Conservation (phyloP, 257 asterid genomes). For the Craterostigma plantagineum region DNA sequence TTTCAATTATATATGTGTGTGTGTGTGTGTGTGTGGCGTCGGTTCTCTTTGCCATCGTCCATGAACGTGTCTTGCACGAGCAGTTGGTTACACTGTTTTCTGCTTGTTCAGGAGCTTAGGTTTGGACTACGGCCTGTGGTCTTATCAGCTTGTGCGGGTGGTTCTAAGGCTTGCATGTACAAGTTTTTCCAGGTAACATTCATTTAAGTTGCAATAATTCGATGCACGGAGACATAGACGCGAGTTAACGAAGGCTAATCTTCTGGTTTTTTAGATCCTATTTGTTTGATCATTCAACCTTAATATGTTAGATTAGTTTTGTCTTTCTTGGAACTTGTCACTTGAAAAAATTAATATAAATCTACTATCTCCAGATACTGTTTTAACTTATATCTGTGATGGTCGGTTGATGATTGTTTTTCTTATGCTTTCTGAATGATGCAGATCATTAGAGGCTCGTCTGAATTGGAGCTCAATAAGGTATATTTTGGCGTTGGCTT, state of each 20-base stretch:
- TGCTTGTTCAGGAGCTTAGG: slow-evolving; percentile 44
- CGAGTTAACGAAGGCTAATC: too few relatives aligned
- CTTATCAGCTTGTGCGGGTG: slow-evolving; percentile 62
- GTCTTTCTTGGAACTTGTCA: too few relatives aligned
- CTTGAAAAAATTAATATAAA: too few relatives aligned
- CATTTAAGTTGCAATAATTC: slow-evolving; percentile 1
- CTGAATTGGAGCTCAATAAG: slow-evolving; percentile 60
- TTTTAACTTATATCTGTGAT: background rate
- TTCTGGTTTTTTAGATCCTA: background rate
- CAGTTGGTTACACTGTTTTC: slow-evolving; percentile 8
- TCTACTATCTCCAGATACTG: background rate
- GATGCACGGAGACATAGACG: background rate
- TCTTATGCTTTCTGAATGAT: background rate
- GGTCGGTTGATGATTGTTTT: background rate
- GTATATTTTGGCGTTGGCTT: slow-evolving; percentile 15
- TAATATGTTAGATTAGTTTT: background rate
- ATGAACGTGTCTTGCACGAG: slow-evolving; percentile 2
- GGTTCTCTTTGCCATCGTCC: background rate
- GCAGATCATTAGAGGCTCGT: slow-evolving; percentile 73
- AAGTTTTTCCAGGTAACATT: slow-evolving; percentile 66
- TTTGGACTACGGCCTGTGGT: slow-evolving; percentile 55
- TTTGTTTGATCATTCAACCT: background rate
- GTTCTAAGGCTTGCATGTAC: slow-evolving; percentile 89
- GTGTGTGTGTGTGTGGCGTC: background rate
- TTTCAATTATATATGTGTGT: background rate